phyloP scores from a whole-genome alignment of 208 protist species.

The Lotmaria passim region DNA sequence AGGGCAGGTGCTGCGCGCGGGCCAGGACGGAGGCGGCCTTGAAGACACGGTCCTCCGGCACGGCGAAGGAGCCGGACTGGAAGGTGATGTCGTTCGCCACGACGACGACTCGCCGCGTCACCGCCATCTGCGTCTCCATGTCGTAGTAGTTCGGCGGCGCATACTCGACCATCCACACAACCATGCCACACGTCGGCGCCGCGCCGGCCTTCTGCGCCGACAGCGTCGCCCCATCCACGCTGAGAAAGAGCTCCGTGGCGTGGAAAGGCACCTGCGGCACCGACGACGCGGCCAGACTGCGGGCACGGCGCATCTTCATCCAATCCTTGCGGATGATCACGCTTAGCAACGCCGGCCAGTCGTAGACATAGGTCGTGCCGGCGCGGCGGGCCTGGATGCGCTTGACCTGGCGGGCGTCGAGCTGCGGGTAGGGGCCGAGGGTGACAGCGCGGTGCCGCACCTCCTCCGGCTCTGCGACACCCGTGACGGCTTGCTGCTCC shows the following conservation, averaged over 20 bases:
- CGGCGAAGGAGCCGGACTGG: conserved; percentile 96
- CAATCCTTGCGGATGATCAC: conserved; percentile 85
- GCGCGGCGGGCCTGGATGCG: conserved; percentile 82
- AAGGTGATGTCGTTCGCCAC: conserved; percentile 99
- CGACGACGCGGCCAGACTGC: conserved; percentile 28
- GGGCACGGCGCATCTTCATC: conserved; percentile 50
- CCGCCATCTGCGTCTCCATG: conserved; percentile 25
- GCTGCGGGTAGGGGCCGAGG: conserved; percentile 78
- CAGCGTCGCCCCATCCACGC: conserved; percentile 39
- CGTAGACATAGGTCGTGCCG: conserved; percentile 95
- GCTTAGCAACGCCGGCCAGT: conserved; percentile 94
- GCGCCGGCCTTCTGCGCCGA: conserved; percentile 20
- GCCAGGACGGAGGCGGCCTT: conserved; percentile 85
- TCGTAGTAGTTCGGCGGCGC: conserved; percentile 91
- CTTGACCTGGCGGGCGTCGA: conserved; percentile 69
- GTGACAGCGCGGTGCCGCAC: conserved; percentile 7
- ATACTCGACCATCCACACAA: conserved; percentile 94
- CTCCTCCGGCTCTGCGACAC: conserved; percentile 20
- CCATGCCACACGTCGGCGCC: conserved; percentile 87
- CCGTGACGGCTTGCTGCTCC: conserved; percentile 16
- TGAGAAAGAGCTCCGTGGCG: conserved; percentile 60
- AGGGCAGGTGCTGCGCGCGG: conserved; percentile 88
- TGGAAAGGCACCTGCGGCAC: conserved; percentile 45
- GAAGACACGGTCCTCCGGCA: conserved; percentile 96
- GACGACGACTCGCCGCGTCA: conserved; percentile 92